phyloP scores from a whole-genome alignment of 1,284 basidiomycete genomes.

The Trichosporon sp. region DNA sequence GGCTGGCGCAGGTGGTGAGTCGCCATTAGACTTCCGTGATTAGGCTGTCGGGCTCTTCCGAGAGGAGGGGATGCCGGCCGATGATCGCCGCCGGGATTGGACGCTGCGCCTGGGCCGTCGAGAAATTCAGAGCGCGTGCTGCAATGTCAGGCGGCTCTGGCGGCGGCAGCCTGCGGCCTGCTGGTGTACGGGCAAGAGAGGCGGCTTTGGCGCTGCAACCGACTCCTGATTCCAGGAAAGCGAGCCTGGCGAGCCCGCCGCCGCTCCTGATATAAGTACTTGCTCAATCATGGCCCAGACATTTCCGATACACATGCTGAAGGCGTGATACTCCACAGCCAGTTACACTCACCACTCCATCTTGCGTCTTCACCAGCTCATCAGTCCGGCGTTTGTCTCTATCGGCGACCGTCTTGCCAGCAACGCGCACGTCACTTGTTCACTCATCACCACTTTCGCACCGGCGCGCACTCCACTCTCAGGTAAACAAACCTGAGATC shows the following conservation, averaged over 20 bases:
- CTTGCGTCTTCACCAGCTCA: background rate
- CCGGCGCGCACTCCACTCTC: background rate
- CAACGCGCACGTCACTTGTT: background rate
- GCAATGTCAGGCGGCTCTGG: constrained; percentile 2
- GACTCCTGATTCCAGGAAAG: background rate
- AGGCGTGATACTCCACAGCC: background rate
- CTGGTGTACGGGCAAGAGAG: background rate
- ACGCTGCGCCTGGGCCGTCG: background rate
- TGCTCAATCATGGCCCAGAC: background rate
- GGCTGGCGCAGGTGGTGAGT: background rate
- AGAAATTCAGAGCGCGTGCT: background rate
- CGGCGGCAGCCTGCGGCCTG: background rate
- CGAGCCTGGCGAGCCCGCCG: background rate
- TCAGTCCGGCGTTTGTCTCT: background rate
- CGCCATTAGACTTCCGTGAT: background rate
- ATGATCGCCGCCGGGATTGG: background rate
- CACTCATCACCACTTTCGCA: background rate
- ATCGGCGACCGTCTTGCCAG: background rate
- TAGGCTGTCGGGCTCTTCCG: constrained; percentile 1
- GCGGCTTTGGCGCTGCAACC: constrained; percentile 6
- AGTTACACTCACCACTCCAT: background rate
- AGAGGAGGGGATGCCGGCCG: background rate
- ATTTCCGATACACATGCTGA: background rate
- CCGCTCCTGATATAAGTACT: background rate
- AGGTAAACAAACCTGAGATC: background rate